A percentile compares a stretch with the other conserved stretches of the same genome.
Evolutionary conservation across 2,329 filamentous ascomycete species (phyloP).

Genomic region (Epichloe baconii): DNA sequence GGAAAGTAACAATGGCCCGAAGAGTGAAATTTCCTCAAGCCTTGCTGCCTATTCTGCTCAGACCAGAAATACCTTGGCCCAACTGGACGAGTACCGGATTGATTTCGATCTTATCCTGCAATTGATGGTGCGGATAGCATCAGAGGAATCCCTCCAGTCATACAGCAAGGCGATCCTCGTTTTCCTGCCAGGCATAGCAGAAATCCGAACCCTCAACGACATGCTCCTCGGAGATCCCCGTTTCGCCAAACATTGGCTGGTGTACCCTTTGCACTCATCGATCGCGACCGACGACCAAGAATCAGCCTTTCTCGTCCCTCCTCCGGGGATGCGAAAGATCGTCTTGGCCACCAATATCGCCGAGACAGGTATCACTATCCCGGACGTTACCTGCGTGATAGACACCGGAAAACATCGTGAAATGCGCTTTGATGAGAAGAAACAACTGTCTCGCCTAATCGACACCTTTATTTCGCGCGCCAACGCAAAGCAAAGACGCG

Average conservation of each 20-base stretch:
- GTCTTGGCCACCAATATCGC: conserved; percentile 97
- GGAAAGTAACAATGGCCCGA: conserved; percentile 33
- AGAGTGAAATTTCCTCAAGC: conserved; percentile 47
- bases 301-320: conserved; percentile 76
- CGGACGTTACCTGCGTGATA: conserved; percentile 92
- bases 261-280: conserved; percentile 85
- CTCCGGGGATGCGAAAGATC: conserved; percentile 74
- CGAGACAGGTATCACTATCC: conserved; percentile 96
- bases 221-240: conserved; percentile 63
- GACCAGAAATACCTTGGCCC: conserved; percentile 61
- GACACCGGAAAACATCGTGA: conserved; percentile 95
- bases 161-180: conserved; percentile 90
- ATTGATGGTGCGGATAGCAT: conserved; percentile 64
- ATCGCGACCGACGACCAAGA: conserved; percentile 97
- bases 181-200: conserved; percentile 87
- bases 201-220: conserved; percentile 81
- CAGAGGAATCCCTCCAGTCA: conserved; percentile 46
- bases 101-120: conserved; percentile 78
- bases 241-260: conserved; percentile 66
- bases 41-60: conserved; percentile 61
- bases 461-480: conserved; percentile 93
- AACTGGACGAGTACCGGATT: conserved; percentile 82
- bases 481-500: conserved; percentile 89
- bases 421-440: conserved; percentile 90
- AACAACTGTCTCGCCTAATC: conserved; percentile 79